Evolutionary conservation across 2,329 filamentous ascomycete species (phyloP).

Genomic region (Pseudogymnoascus sp.): DNA sequence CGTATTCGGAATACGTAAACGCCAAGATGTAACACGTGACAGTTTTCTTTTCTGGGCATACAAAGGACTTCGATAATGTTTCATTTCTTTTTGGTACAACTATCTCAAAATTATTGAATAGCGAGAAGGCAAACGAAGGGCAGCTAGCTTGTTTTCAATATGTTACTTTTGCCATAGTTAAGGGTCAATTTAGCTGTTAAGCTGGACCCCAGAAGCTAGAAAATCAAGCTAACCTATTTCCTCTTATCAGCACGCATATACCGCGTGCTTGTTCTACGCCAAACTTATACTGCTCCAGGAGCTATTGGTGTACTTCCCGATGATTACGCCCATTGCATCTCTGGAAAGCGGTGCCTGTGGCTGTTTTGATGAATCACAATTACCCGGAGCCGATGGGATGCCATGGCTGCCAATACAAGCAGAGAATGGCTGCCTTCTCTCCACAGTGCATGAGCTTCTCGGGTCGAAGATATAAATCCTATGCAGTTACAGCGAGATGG

Average conservation of each 20-base stretch:
- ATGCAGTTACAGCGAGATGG: not conserved
- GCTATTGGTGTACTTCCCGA: not conserved
- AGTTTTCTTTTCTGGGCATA: not conserved
- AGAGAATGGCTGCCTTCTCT: not conserved
- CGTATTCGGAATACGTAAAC: not conserved
- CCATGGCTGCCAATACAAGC: not conserved
- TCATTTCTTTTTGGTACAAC: not conserved
- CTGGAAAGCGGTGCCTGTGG: not conserved
- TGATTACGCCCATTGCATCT: not conserved
- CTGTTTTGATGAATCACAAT: not conserved
- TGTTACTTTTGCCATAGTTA: not conserved
- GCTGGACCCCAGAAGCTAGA: not conserved
- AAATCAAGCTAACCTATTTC: not conserved
- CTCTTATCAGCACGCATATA: not conserved
- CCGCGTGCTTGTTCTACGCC: not conserved
- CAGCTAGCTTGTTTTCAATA: not conserved
- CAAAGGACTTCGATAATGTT: not conserved
- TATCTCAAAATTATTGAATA: not conserved
- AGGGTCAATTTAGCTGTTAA: not conserved
- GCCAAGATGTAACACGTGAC: slow-evolving; percentile 2
- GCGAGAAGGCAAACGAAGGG: not conserved
- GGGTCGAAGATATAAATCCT: not conserved
- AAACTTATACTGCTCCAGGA: not conserved
- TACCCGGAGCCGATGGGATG: not conserved
- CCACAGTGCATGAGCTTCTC: not conserved